Conservation (phyloP, 2,329 filamentous ascomycete species). For the Aspergillus cejpii region DNA sequence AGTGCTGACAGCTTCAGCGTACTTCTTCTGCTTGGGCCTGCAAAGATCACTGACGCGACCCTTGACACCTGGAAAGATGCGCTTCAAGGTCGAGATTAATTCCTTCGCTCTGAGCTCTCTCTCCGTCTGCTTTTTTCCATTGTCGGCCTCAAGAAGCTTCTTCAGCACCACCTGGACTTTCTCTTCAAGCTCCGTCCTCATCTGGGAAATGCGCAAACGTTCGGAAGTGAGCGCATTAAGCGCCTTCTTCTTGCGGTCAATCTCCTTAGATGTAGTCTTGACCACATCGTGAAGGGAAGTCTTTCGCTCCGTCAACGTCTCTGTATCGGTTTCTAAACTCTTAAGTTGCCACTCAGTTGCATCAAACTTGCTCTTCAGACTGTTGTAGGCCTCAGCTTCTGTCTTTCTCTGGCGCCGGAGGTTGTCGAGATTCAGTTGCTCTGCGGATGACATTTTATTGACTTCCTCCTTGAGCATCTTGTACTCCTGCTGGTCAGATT, state of each 20-base stretch:
- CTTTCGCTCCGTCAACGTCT: conserved; percentile 62
- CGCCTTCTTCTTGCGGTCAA: conserved; percentile 82
- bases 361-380: conserved; percentile 80
- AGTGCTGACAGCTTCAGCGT: conserved; percentile 83
- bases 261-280: conserved; percentile 66
- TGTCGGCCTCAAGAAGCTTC: conserved; percentile 78
- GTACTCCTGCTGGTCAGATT: conserved; percentile 83
- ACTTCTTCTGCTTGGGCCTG: conserved; percentile 96
- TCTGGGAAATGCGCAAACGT: conserved; percentile 70
- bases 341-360: conserved; percentile 65
- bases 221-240: conserved; percentile 81
- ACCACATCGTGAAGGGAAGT: conserved; percentile 55
- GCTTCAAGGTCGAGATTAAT: conserved; percentile 76
- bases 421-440: conserved; percentile 77
- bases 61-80: conserved; percentile 84
- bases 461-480: conserved; percentile 77
- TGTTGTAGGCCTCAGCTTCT: conserved; percentile 84
- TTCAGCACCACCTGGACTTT: conserved; percentile 74
- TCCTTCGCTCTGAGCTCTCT: conserved; percentile 74
- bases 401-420: conserved; percentile 84
- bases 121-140: conserved; percentile 76
- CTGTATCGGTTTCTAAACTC: conserved; percentile 65
- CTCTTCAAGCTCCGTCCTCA: conserved; percentile 82
- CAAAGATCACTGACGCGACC: conserved; percentile 87
- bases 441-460: conserved; percentile 69